Evolutionary conservation across 164 flowering plant genomes (phyloP).

Genomic region (Nymphaea colorata): DNA sequence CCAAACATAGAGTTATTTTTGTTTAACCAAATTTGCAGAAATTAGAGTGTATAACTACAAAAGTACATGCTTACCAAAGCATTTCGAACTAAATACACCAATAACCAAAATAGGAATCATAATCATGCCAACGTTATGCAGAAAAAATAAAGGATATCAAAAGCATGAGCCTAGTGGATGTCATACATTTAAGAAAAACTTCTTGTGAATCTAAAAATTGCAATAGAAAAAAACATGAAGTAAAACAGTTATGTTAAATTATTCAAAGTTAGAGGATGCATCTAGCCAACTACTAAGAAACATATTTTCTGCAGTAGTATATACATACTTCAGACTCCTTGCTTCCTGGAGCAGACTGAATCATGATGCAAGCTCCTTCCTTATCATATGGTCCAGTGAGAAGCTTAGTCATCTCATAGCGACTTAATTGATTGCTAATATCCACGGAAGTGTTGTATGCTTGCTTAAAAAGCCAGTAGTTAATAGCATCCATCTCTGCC

Average conservation of each 20-base stretch:
- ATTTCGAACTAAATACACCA: no score
- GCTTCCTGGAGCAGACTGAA: constrained; percentile 44
- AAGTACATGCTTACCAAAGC: no score
- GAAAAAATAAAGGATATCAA: no score
- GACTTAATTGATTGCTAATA: constrained; percentile 57
- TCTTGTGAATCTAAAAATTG: not conserved
- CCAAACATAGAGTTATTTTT: no score
- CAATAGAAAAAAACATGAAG: not conserved
- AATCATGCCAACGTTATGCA: no score
- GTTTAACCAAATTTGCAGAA: no score
- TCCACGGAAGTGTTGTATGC: constrained; percentile 66
- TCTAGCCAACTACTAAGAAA: not conserved
- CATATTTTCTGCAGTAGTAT: not conserved
- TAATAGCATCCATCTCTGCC: constrained; percentile 57
- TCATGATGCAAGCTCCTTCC: constrained; percentile 68
- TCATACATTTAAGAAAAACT: no score
- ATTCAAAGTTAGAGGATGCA: not conserved
- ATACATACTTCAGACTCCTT: constrained; percentile 36
- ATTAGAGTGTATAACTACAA: no score
- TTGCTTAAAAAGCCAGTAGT: constrained; percentile 57
- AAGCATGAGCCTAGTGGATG: no score
- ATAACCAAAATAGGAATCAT: no score
- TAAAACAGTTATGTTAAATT: not conserved
- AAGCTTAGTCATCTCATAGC: constrained; percentile 69
- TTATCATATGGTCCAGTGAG: constrained; percentile 60